Conservation (phyloP, 805 yeast genomes). For the Candida ulmi region DNA sequence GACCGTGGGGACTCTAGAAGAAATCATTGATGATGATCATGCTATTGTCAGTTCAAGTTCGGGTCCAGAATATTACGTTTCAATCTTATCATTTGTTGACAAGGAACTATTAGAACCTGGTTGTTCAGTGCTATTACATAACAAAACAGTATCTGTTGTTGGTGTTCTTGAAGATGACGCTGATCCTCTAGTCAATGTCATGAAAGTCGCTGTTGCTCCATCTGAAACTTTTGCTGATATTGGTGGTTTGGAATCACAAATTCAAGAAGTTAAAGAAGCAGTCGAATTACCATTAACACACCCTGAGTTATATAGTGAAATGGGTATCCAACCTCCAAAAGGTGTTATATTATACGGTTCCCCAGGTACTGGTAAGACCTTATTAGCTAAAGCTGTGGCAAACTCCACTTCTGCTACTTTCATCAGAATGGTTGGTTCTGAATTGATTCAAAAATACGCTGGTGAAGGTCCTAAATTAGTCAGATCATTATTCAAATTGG, state of each 20-base stretch:
- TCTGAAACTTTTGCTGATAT: slow-evolving; percentile 95
- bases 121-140: slow-evolving; percentile 90
- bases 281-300: slow-evolving; percentile 94
- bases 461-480: slow-evolving; percentile 97
- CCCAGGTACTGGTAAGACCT: slow-evolving; percentile 96
- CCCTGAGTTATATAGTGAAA: slow-evolving; percentile 94
- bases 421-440: slow-evolving; percentile 94
- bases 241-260: slow-evolving; percentile 93
- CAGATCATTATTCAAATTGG: slow-evolving; percentile 92
- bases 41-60: slow-evolving; percentile 95
- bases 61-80: slow-evolving; percentile 96
- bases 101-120: slow-evolving; percentile 96
- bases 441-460: slow-evolving; percentile 90
- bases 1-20: slow-evolving; percentile 95
- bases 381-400: slow-evolving; percentile 96
- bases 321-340: slow-evolving; percentile 98
- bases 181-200: slow-evolving; percentile 95
- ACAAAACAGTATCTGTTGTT: slow-evolving; percentile 92
- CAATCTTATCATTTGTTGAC: slow-evolving; percentile 93
- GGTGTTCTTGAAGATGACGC: slow-evolving; percentile 98
- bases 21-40: slow-evolving; percentile 96
- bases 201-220: slow-evolving; percentile 97
- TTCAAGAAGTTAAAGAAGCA: slow-evolving; percentile 96
- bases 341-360: slow-evolving; percentile 97
- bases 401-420: slow-evolving; percentile 97